Evolutionary conservation across 257 asterid species (phyloP), one percentile per base, ranked within the genome.

Genomic region (Przewalskia tangutica): DNA sequence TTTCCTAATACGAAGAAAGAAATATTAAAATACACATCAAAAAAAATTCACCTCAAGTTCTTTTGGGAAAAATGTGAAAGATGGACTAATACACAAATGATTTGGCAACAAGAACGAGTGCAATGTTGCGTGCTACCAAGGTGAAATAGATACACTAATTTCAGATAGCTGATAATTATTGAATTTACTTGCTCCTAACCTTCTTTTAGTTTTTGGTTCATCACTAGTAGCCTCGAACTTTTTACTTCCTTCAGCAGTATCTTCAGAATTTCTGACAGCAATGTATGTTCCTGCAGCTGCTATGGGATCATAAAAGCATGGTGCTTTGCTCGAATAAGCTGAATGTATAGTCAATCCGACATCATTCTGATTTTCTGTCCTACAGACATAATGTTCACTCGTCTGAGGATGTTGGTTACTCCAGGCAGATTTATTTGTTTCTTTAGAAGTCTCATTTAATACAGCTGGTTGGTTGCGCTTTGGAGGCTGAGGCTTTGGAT

Each of bases 151-250:
- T 6, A 17, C 7, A 2, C 27, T 76, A 7, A 32, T 5, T 3
- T 48, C 4, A 64, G 42, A 56, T 32, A 12, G 42, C 2, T 44
- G 70, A 23, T 27, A 12, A 46, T 76, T 51, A 40, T 55, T 66
- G 73, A 64, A 53, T 67, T 48, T 40, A 5, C 54, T 76, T 27
- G 32, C 66, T 17, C 11, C 83, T 88, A 83, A 91, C 98, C 81
- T 90, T 89, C 91, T 87, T 88, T 92, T 95, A 82, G 87, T 84
- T 83, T 84, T 89, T 44, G 55, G 86, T 54, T 83, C 89, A 53
- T 84, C 92, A 46, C 81, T 88, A 85, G 86, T 90, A 6, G 76
- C 86, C 79, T 84, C 93, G 81, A 88, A 80, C 53, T 82, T 60
- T 20, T 82, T 84, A 40, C 85, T 84, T 68, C 81, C 90, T 83